Base-by-base conservation (phyloP, 257 asterid species). In the Verbena officinalis region DNA sequence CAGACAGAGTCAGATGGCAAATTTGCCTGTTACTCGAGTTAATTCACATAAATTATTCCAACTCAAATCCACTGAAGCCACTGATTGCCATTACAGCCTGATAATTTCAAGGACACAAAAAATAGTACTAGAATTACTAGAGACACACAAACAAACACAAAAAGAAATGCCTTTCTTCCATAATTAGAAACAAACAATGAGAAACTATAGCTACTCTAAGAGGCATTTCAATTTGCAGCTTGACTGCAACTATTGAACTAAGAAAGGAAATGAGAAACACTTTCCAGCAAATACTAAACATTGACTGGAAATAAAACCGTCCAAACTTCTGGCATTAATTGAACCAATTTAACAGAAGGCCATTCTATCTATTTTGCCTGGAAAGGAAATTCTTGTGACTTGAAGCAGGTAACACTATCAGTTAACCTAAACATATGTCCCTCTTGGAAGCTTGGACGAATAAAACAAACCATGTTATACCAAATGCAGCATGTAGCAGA, bases 141-240 rank as follows among this genome's bases (percentile, higher is more conserved):
- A 43, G 14, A 54, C 8, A 40, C 27, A 21, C 17, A 44, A 0
- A 44, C 8, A 44, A 1, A 44, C 14, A 43, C 0, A 43, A 43
- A 43, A 14, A 43, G n/a, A 14, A 31, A 33, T 60, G 13, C 15
- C 44, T 14, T 66, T 16, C 40, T 23, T 46, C 22, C 49, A 48
- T 36, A 67, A 16, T 21, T 55, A 9, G 20, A 23, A 44, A 55
- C 19, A 22, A 55, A 55, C 51, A 49, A 36, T 34, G 39, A 55
- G 40, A 61, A 55, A 38, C 66, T 15, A n/a, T 13, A 31, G 13
- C 59, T n/a, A 62, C 45, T 66, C 40, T 34, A 65, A 45, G 63
- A 65, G 9, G 34, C 36, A 33, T 17, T 19, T 53, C 54, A 21
- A 64, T 21, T 63, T 38, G 62, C 61, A 64, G 50, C 50, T 64